Percentiles rank a stretch among this genome's conserved stretches.
These are phyloP conservation scores for Ustilago sp. DNA, from an alignment of 1,284 basidiomycete genomes.

Conservation along the genomic window DNA sequence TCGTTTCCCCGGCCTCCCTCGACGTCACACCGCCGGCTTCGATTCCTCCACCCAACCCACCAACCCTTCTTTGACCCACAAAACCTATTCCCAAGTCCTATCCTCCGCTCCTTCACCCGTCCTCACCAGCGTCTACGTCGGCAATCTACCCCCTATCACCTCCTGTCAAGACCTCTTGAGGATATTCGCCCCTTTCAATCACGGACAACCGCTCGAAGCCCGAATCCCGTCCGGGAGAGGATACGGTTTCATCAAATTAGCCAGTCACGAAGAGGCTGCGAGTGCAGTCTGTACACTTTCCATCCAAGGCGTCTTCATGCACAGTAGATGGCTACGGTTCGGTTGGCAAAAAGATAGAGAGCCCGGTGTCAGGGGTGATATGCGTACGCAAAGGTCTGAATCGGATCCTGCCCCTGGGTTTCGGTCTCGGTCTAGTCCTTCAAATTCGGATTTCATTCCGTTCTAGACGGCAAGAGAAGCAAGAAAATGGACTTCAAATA, in stretches of 20 bases:
- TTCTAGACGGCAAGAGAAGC: conserved; percentile 5
- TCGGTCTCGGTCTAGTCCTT: background rate
- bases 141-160: conserved; percentile 94
- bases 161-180: conserved; percentile 95
- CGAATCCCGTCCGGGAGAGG: conserved; percentile 85
- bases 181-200: conserved; percentile 86
- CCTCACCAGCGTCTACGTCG: conserved; percentile 97
- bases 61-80: conserved; percentile 6
- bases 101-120: conserved; percentile 88
- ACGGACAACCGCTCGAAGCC: conserved; percentile 94
- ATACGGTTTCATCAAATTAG: conserved; percentile 97
- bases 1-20: background rate
- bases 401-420: conserved; percentile 11
- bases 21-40: conserved; percentile 33
- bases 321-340: conserved; percentile 94
- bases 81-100: conserved; percentile 84
- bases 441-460: conserved; percentile 1
- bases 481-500: no score
- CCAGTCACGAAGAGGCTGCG: conserved; percentile 96
- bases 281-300: conserved; percentile 90
- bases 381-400: conserved; percentile 8
- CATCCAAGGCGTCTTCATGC: conserved; percentile 87
- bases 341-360: conserved; percentile 91
- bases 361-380: background rate
- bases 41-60: conserved; percentile 3